Conservation (phyloP, 163 green algal species). For the Smithsoniella earleae region DNA sequence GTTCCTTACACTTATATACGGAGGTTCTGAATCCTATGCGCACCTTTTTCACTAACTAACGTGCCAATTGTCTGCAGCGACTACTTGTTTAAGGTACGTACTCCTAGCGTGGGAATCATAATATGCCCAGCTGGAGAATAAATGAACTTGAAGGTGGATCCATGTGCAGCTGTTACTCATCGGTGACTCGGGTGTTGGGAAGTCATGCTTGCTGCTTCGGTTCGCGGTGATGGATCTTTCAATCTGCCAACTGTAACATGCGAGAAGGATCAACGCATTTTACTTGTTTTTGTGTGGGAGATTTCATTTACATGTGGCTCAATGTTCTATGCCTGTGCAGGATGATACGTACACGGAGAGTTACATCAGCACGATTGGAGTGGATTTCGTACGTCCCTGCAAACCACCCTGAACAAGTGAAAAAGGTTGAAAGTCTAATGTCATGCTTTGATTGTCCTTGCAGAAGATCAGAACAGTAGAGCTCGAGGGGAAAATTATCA, state of each 20-base stretch:
- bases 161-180: conserved; percentile 85
- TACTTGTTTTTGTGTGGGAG: no score
- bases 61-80: conserved; percentile 34
- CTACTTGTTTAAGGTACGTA: conserved; percentile 62
- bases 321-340: conserved; percentile 40
- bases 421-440: not conserved
- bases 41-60: conserved; percentile 4
- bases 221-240: conserved; percentile 66
- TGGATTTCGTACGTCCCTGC: conserved; percentile 90
- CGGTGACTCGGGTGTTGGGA: conserved; percentile 89
- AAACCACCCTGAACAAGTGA: not conserved
- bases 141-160: conserved; percentile 12
- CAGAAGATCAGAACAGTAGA: conserved; percentile 99
- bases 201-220: conserved; percentile 90
- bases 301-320: not conserved
- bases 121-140: not conserved
- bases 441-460: conserved; percentile 33
- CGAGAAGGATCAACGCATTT: no score
- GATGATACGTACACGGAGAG: conserved; percentile 98
- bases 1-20: not conserved
- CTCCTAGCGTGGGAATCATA: not conserved
- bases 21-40: not conserved
- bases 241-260: no score
- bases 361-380: conserved; percentile 99
- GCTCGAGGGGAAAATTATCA: conserved; percentile 98